These are phyloP conservation scores for Kalmusia sp. DNA, from an alignment of 2,329 filamentous ascomycete species.

Conservation along the genomic window DNA sequence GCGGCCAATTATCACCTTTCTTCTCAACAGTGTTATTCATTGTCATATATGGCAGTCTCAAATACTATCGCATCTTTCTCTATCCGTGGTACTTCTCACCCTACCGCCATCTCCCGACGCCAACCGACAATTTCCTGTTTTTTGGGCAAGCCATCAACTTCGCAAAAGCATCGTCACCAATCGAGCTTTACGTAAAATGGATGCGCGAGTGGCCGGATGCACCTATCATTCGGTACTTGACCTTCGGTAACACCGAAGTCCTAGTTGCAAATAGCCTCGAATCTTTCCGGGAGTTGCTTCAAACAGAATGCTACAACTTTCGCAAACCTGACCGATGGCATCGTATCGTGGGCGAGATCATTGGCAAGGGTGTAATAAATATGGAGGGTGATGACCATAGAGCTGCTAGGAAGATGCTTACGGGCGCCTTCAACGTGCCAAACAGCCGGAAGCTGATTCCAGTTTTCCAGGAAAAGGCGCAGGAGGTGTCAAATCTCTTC, in stretches of 20 bases:
- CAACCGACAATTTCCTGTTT: slow-evolving; percentile 15
- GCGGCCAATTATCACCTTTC: too few relatives aligned
- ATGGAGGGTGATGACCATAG: slow-evolving; percentile 15
- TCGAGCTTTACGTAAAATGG: slow-evolving; percentile 16
- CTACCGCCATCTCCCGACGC: slow-evolving; percentile 18
- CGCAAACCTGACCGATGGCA: slow-evolving; percentile 18
- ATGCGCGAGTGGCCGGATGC: slow-evolving; percentile 13
- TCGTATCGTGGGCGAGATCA: slow-evolving; percentile 21
- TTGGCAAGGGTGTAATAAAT: slow-evolving; percentile 17
- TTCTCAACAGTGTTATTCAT: too few relatives aligned
- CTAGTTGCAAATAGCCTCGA: slow-evolving; percentile 18
- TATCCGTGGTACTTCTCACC: slow-evolving; percentile 26
- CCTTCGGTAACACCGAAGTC: slow-evolving; percentile 18
- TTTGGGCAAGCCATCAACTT: slow-evolving; percentile 22
- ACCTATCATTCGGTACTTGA: slow-evolving; percentile 21
- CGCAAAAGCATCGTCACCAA: slow-evolving; percentile 14
- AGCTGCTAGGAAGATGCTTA: slow-evolving; percentile 44
- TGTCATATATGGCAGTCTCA: too few relatives aligned
- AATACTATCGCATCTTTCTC: slow-evolving; percentile 22
- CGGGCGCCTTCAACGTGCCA: slow-evolving; percentile 45
- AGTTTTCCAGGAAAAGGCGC: slow-evolving; percentile 45
- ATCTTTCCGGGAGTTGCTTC: slow-evolving; percentile 17
- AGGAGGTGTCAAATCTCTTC: slow-evolving; percentile 24
- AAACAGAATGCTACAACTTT: slow-evolving; percentile 22
- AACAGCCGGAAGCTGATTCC: slow-evolving; percentile 50